These are phyloP conservation scores for Neofusicoccum sp. DNA, from an alignment of 2,329 filamentous ascomycete species.

Conservation along the genomic window DNA sequence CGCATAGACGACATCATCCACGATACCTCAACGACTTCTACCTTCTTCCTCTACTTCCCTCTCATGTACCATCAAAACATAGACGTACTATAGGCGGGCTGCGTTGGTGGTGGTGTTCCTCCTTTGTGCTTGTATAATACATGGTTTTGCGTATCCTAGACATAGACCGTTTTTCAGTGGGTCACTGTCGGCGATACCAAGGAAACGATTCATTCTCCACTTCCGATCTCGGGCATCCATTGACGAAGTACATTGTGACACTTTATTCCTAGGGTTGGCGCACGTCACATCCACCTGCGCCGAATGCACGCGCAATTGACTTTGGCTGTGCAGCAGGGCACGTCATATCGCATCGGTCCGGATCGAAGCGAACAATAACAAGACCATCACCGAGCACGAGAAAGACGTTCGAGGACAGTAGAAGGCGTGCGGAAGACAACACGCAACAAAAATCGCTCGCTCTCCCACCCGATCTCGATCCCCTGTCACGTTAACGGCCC, in stretches of 20 bases:
- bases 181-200: conserved; percentile 14
- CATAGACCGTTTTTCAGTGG: conserved; percentile 17
- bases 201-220: conserved; percentile 17
- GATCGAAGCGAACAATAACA: conserved; percentile 8
- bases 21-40: conserved; percentile 25
- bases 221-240: conserved; percentile 11
- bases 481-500: not conserved
- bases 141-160: conserved; percentile 15
- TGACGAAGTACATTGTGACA: conserved; percentile 1
- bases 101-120: conserved; percentile 11
- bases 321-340: not conserved
- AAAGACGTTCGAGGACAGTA: no score
- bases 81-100: conserved; percentile 38
- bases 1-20: conserved; percentile 55
- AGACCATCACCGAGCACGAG: not conserved
- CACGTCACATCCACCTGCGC: conserved; percentile 2
- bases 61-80: conserved; percentile 39
- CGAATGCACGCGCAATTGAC: not conserved
- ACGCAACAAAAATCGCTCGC: not conserved
- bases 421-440: no score
- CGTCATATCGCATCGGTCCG: conserved; percentile 3
- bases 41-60: conserved; percentile 24
- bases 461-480: not conserved
- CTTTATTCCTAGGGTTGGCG: not conserved
- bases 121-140: conserved; percentile 17